A percentile compares a stretch with the other conserved stretches of the same genome.
Evolutionary conservation across 805 yeast genomes (phyloP).

Genomic region (Candida boleticola): DNA sequence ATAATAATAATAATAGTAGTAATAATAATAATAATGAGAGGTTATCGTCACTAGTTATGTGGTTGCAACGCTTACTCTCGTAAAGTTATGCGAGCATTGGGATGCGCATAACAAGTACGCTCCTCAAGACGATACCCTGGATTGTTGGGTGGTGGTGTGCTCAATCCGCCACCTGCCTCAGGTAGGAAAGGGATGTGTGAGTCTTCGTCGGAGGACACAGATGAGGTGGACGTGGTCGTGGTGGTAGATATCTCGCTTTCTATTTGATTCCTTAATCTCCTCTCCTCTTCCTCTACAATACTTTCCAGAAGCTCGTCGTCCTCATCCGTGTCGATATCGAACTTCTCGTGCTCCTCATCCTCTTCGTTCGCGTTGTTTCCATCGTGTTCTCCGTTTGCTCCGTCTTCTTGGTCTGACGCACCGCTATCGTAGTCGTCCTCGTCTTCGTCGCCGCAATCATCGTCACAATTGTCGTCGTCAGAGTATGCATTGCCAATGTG

Average conservation of each 20-base stretch:
- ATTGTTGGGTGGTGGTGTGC: constrained; percentile 27
- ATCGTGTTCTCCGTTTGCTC: too few species aligned
- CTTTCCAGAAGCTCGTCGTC: constrained; percentile 15
- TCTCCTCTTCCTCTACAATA: constrained; percentile 2
- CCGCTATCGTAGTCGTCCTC: neutral
- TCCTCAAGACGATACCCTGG: constrained; percentile 25
- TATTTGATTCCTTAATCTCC: constrained; percentile 3
- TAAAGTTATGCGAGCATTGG: constrained; percentile 33
- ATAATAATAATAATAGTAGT: too few species aligned
- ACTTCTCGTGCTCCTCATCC: constrained; percentile 19
- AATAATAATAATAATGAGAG: too few species aligned
- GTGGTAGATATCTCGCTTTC: constrained; percentile 12
- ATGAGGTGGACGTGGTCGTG: neutral
- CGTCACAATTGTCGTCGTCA: constrained; percentile 3
- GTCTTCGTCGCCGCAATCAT: neutral
- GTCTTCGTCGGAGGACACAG: constrained; percentile 10
- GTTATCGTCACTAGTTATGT: too few species aligned
- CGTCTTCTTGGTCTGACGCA: neutral
- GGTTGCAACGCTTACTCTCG: neutral
- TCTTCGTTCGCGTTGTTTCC: neutral
- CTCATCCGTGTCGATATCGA: constrained; percentile 36
- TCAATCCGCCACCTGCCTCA: constrained; percentile 25
- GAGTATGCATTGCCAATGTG: too few species aligned
- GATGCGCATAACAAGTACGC: constrained; percentile 43
- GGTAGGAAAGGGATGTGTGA: constrained; percentile 29